Conservation (phyloP, 2,329 filamentous ascomycete genomes). For the Orbilia brochopaga region DNA sequence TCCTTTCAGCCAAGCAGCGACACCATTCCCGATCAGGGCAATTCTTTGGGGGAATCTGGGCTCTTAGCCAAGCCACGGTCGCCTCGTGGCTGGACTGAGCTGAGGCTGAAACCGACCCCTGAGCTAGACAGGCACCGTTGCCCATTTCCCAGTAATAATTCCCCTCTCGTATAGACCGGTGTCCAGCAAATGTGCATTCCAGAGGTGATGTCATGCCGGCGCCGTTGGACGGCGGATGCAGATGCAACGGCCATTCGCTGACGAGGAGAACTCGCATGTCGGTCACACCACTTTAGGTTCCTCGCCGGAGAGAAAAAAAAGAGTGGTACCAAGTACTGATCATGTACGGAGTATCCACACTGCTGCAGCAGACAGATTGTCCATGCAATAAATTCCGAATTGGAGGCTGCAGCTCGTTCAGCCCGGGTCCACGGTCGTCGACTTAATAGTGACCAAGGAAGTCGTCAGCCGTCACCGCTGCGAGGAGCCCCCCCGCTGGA, state of each 20-base stretch:
- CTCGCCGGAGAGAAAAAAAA: conserved; percentile 4
- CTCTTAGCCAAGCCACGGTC: neutral
- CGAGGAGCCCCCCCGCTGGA: neutral
- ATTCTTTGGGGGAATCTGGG: conserved; percentile 3
- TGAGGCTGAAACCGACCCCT: conserved; percentile 4
- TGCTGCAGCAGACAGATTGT: neutral
- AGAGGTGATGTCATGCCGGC: conserved; percentile 5
- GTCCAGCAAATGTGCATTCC: too few relatives aligned
- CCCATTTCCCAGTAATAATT: neutral
- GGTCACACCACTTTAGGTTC: conserved; percentile 8
- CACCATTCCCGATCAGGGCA: conserved; percentile 3
- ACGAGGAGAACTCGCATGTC: neutral
- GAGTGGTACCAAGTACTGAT: too few relatives aligned
- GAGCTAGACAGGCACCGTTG: neutral
- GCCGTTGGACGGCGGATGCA: conserved; percentile 3
- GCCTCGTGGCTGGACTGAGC: neutral
- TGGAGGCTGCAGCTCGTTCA: conserved; percentile 3
- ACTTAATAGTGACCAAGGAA: neutral
- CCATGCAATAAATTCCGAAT: too few relatives aligned
- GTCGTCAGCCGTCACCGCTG: too few relatives aligned
- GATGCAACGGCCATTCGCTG: conserved; percentile 3
- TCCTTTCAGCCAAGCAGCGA: neutral
- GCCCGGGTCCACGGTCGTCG: neutral
- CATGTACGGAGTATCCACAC: too few relatives aligned
- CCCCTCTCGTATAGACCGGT: too few relatives aligned